Conservation (phyloP, 2,329 filamentous ascomycete species). For the Aspergillus carbonarius region DNA sequence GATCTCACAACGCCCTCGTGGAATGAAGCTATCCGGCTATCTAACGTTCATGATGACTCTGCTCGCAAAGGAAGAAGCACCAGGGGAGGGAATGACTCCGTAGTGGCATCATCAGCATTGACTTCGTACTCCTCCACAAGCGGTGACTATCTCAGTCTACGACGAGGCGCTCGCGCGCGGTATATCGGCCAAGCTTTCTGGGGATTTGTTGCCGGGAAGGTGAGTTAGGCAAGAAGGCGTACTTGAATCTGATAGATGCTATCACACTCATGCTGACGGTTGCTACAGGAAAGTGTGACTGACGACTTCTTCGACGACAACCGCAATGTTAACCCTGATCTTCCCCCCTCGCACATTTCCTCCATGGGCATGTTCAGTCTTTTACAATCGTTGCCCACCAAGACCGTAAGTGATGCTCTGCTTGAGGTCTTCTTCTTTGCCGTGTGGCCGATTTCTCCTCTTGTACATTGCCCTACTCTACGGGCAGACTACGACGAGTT, state of each 20-base stretch:
- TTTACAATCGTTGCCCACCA: not conserved
- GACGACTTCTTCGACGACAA: not conserved
- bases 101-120: no score
- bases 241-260: no score
- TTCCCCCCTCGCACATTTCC: not conserved
- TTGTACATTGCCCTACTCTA: not conserved
- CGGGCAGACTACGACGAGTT: not conserved
- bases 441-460: not conserved
- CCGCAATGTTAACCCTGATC: not conserved
- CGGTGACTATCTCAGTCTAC: not conserved
- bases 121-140: no score
- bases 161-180: not conserved
- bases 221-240: not conserved
- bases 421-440: not conserved
- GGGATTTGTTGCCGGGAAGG: not conserved
- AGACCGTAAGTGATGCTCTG: not conserved
- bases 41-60: not conserved
- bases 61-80: not conserved
- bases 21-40: not conserved
- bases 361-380: not conserved
- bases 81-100: no score
- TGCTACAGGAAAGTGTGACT: not conserved
- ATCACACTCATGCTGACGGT: not conserved
- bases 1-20: not conserved
- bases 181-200: not conserved